These are phyloP conservation scores for Alternaria alternata DNA, from an alignment of 2,329 filamentous ascomycete genomes.

Conservation along the genomic window DNA sequence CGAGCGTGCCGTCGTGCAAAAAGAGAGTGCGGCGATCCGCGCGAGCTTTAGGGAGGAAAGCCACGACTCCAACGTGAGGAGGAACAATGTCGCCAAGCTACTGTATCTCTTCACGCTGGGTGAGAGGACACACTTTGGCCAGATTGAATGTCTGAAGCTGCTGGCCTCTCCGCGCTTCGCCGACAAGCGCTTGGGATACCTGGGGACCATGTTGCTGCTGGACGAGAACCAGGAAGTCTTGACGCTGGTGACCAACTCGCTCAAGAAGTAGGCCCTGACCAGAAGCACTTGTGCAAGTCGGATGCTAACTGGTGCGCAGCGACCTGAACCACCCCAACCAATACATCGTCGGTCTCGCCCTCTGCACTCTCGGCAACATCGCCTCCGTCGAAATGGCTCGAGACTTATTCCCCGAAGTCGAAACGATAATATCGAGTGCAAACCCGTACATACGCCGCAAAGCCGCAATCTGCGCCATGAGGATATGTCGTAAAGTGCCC, in stretches of 20 bases:
- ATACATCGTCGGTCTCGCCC: constrained; percentile 94
- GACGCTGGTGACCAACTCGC: constrained; percentile 94
- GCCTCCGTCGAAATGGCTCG: constrained; percentile 98
- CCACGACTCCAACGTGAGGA: constrained; percentile 85
- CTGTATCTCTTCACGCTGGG: constrained; percentile 98
- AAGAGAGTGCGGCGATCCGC: constrained; percentile 96
- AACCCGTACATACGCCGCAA: constrained; percentile 99
- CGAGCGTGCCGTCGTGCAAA: constrained; percentile 97
- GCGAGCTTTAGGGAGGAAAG: constrained; percentile 98
- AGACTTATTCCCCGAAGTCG: constrained; percentile 95
- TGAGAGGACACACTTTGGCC: constrained; percentile 96
- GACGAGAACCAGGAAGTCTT: constrained; percentile 99
- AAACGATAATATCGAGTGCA: constrained; percentile 86
- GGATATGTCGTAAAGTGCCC: constrained; percentile 97
- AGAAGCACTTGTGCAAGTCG: too few species aligned
- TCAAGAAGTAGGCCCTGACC: constrained; percentile 79
- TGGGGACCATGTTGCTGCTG: constrained; percentile 93
- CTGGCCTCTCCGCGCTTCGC: constrained; percentile 96
- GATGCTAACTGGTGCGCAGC: constrained; percentile 60
- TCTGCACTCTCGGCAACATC: constrained; percentile 97
- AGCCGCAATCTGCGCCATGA: constrained; percentile 97
- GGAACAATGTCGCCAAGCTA: constrained; percentile 98
- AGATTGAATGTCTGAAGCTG: constrained; percentile 98
- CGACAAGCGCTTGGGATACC: constrained; percentile 93
- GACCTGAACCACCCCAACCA: constrained; percentile 97